A percentile compares a stretch with the other conserved stretches of the same genome.
Conservation (phyloP, 169 alveolate species). For the Plasmodium ovale region DNA sequence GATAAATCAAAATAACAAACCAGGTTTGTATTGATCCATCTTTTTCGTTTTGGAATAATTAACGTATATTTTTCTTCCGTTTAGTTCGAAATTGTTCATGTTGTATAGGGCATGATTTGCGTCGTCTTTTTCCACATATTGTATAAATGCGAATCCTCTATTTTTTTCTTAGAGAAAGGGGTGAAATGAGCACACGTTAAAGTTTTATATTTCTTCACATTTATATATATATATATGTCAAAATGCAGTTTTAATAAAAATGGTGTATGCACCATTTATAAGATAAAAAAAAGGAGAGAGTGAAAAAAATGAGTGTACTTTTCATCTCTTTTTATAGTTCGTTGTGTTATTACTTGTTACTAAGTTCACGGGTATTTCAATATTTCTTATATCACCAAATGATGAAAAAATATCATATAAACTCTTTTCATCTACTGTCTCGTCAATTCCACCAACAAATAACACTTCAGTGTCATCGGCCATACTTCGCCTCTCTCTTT, state of each 20-base stretch:
- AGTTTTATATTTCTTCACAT: background rate
- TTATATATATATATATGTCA: background rate
- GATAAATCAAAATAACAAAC: constrained; percentile 14
- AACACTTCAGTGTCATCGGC: constrained; percentile 40
- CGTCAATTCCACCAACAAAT: constrained; percentile 87
- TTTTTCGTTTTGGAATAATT: constrained; percentile 78
- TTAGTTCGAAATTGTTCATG: constrained; percentile 84
- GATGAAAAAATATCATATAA: constrained; percentile 86
- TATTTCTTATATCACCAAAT: constrained; percentile 85
- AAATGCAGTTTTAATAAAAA: background rate
- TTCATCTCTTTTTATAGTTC: background rate
- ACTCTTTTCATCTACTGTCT: constrained; percentile 82
- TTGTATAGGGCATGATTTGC: constrained; percentile 87
- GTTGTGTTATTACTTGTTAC: constrained; percentile 78
- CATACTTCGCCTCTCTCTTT: no score
- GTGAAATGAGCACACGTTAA: background rate
- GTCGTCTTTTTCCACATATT: constrained; percentile 86
- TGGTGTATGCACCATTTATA: background rate
- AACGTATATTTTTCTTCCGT: constrained; percentile 84
- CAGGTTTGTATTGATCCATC: constrained; percentile 69
- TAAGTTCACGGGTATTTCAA: constrained; percentile 85
- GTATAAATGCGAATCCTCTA: constrained; percentile 84
- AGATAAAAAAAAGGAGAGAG: background rate
- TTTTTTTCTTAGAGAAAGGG: constrained; percentile 77
- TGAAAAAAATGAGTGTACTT: background rate